phyloP scores from a whole-genome alignment of 257 asterid species.

The Solanum chilense region DNA sequence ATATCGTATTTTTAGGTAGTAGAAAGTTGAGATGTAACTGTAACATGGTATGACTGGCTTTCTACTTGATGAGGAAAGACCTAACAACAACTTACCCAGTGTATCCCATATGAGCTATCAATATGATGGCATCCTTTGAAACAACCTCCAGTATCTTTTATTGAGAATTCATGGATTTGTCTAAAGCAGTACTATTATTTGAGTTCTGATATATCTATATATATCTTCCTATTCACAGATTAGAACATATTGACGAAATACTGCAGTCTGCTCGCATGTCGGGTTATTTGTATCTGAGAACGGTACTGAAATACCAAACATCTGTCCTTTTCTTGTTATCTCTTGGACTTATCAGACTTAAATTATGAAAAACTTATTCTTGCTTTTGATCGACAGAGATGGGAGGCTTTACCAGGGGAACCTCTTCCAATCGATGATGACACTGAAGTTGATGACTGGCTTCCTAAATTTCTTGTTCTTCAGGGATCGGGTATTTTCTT shows the following conservation, averaged over 20 bases:
- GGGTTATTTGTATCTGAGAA: slow-evolving; percentile 70
- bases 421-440: slow-evolving; percentile 69
- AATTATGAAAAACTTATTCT: neutral
- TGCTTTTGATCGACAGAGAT: slow-evolving; percentile 35
- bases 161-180: neutral
- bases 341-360: neutral
- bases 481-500: slow-evolving; percentile 67
- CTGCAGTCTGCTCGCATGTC: slow-evolving; percentile 76
- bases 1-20: neutral
- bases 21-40: neutral
- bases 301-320: slow-evolving; percentile 20
- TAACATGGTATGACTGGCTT: neutral
- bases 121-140: neutral
- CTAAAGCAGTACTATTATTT: neutral
- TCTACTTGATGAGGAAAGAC: neutral
- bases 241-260: slow-evolving; percentile 86
- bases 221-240: slow-evolving; percentile 27
- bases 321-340: neutral
- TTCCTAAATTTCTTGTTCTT: slow-evolving; percentile 86
- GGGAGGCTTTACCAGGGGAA: slow-evolving; percentile 96
- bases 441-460: slow-evolving; percentile 87
- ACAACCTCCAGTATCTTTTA: neutral
- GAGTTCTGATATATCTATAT: neutral
- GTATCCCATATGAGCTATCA: neutral
- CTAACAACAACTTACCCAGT: neutral